These are phyloP conservation scores for Mucor irregularis DNA, from an alignment of 371 early-diverging fungal genomes.

Conservation along the genomic window DNA sequence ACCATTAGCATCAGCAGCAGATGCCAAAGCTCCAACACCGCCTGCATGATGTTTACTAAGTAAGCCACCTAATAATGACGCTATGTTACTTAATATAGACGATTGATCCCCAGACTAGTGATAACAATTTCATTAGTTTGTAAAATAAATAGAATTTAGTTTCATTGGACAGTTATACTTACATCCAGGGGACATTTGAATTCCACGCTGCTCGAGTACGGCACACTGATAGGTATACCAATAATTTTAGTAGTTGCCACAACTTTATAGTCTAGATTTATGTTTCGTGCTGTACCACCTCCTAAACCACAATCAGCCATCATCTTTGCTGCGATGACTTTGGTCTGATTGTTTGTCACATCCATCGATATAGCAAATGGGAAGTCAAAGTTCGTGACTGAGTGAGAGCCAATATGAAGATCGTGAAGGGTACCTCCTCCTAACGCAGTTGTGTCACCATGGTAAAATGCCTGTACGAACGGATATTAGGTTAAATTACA, in stretches of 20 bases:
- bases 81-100: background rate
- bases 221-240: constrained; percentile 49
- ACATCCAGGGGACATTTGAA: constrained; percentile 43
- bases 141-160: background rate
- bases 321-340: constrained; percentile 44
- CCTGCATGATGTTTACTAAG: background rate
- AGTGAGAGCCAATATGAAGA: constrained; percentile 48
- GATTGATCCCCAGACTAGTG: constrained; percentile 2
- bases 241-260: constrained; percentile 49
- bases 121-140: background rate
- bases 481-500: background rate
- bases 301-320: constrained; percentile 46
- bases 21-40: background rate
- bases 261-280: constrained; percentile 56
- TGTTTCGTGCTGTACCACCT: constrained; percentile 21
- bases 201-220: constrained; percentile 33
- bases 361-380: constrained; percentile 47
- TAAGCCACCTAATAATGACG: background rate
- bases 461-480: constrained; percentile 54
- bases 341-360: constrained; percentile 16
- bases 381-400: constrained; percentile 44
- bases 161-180: background rate
- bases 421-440: constrained; percentile 51
- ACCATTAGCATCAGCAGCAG: too few relatives aligned
- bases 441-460: constrained; percentile 34